These are phyloP conservation scores for Leishmania aethiopica DNA, from an alignment of 208 protist species.

Conservation along the genomic window DNA sequence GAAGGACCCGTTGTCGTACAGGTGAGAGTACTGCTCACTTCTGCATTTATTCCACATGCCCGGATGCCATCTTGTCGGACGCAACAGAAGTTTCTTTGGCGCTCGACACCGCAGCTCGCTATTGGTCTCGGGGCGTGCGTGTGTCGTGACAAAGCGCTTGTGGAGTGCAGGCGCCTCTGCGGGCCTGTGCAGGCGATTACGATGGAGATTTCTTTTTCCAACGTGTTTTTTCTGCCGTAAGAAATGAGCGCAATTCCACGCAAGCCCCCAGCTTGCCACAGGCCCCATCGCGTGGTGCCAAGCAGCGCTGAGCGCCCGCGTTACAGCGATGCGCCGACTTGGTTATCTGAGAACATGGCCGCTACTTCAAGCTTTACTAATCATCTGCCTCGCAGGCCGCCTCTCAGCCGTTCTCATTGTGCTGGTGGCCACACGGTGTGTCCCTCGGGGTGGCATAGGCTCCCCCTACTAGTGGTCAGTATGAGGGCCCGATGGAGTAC, in stretches of 20 bases:
- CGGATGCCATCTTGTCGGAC: background rate
- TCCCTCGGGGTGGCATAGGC: background rate
- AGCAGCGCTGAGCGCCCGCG: background rate
- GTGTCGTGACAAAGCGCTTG: background rate
- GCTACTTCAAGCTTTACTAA: background rate
- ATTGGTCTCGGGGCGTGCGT: background rate
- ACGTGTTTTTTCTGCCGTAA: background rate
- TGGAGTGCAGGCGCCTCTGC: background rate
- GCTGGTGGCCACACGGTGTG: background rate
- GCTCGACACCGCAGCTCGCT: no score
- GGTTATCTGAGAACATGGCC: background rate
- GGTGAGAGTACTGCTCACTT: background rate
- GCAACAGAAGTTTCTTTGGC: background rate
- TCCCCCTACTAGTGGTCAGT: background rate
- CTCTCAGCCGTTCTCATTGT: background rate
- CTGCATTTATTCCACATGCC: background rate
- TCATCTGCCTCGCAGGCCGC: background rate
- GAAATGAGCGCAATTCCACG: no score
- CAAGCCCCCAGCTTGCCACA: background rate
- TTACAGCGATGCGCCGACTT: background rate
- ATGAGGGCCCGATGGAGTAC: background rate
- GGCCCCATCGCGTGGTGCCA: background rate
- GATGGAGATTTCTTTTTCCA: background rate
- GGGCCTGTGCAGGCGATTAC: background rate
- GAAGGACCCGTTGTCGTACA: conserved; percentile 23